Percentiles rank a stretch among this genome's conserved stretches.
phyloP scores from a whole-genome alignment of 306 rosid genomes.

The Malus sylvestris region DNA sequence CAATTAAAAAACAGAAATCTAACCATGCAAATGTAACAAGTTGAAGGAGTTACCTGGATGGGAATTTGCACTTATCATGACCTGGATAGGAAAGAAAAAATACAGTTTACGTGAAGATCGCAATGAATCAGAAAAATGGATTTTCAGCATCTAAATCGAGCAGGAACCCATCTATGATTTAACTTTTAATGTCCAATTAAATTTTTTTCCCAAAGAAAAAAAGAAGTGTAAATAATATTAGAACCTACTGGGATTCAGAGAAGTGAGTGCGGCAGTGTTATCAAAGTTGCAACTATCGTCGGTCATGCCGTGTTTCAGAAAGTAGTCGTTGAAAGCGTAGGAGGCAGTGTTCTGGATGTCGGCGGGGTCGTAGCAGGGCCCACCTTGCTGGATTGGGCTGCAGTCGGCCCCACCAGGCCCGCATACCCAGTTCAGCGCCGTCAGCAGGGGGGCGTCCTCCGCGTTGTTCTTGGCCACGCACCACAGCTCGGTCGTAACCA shows the following conservation, averaged over 20 bases:
- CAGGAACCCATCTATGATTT: too few species aligned
- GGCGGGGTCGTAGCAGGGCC: slow-evolving; percentile 60
- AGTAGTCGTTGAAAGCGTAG: slow-evolving; percentile 76
- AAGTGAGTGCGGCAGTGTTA: slow-evolving; percentile 64
- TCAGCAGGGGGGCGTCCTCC: slow-evolving; percentile 59
- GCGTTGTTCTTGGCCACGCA: slow-evolving; percentile 97
- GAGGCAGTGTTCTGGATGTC: slow-evolving; percentile 65
- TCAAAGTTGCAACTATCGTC: slow-evolving; percentile 69
- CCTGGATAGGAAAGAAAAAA: slow-evolving; percentile 40
- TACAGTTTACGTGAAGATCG: neutral
- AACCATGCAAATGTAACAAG: neutral
- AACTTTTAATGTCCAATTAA: neutral
- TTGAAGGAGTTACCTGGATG: slow-evolving; percentile 57
- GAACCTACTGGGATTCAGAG: slow-evolving; percentile 74
- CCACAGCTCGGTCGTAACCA: slow-evolving; percentile 57
- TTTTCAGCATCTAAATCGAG: too few species aligned
- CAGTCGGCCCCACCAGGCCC: slow-evolving; percentile 79
- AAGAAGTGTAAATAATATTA: neutral
- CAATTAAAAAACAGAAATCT: neutral
- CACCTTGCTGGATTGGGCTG: slow-evolving; percentile 69
- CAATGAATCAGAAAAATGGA: neutral
- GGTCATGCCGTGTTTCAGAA: slow-evolving; percentile 57
- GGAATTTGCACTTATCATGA: slow-evolving; percentile 62
- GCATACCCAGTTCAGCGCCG: slow-evolving; percentile 87
- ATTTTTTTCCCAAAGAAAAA: neutral